These are phyloP conservation scores for Amylostereum areolatum DNA, from an alignment of 1,284 basidiomycete genomes.

Conservation along the genomic window DNA sequence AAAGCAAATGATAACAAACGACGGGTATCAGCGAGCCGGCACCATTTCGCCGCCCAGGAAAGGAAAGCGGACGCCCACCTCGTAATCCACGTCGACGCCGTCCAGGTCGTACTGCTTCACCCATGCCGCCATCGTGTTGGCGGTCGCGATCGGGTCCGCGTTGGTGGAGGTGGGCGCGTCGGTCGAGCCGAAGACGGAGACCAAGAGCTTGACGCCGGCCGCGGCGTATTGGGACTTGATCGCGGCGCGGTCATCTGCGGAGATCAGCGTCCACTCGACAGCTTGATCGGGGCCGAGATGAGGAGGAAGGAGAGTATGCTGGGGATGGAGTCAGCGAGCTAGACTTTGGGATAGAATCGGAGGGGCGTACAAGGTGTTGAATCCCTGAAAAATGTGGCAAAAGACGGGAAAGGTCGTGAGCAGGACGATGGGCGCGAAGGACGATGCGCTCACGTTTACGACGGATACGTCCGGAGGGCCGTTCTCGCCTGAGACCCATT, in stretches of 20 bases:
- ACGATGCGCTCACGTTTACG: constrained; percentile 21
- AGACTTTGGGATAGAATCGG: background rate
- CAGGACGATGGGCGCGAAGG: background rate
- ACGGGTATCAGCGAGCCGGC: too few species aligned
- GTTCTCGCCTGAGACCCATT: constrained; percentile 31
- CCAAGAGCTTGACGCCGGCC: constrained; percentile 49
- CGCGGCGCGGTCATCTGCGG: constrained; percentile 32
- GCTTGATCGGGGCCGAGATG: constrained; percentile 47
- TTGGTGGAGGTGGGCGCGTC: constrained; percentile 34
- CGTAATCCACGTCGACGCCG: constrained; percentile 38
- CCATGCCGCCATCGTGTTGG: constrained; percentile 43
- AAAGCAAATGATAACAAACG: too few species aligned
- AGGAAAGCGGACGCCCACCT: constrained; percentile 14
- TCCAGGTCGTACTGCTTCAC: constrained; percentile 24
- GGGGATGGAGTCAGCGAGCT: background rate
- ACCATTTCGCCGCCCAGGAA: too few species aligned
- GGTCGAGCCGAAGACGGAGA: constrained; percentile 41
- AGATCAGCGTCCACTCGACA: constrained; percentile 33
- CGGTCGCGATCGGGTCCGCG: constrained; percentile 39
- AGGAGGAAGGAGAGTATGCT: constrained; percentile 42
- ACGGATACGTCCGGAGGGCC: constrained; percentile 35
- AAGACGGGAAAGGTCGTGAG: background rate
- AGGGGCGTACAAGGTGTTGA: constrained; percentile 9
- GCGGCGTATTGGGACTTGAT: constrained; percentile 44
- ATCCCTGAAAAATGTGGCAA: background rate